Conservation (phyloP, 768 basidiomycete genomes). For the Crepidotus variabilis region DNA sequence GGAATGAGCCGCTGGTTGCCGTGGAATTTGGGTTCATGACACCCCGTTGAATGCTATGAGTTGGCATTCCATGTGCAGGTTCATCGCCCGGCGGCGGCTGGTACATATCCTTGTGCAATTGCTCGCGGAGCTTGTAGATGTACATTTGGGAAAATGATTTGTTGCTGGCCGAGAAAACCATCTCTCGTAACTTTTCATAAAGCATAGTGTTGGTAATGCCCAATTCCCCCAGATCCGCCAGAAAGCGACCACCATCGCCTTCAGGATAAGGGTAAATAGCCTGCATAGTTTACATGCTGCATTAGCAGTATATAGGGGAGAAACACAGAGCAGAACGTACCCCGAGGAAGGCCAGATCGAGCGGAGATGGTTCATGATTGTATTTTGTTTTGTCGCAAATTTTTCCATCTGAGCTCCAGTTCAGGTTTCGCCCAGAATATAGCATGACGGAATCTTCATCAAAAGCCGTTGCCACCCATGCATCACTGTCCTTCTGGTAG, state of each 20-base stretch:
- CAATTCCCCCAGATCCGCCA: background rate
- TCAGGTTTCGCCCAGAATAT: background rate
- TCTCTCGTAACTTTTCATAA: background rate
- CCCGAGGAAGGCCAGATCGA: slow-evolving; percentile 6
- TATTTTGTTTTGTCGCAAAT: background rate
- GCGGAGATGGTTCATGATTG: slow-evolving; percentile 1
- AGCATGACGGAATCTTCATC: slow-evolving; percentile 8
- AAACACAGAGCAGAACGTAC: background rate
- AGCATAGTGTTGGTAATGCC: background rate
- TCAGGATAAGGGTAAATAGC: slow-evolving; percentile 1
- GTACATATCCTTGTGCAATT: too few species aligned
- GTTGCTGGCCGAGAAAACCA: too few species aligned
- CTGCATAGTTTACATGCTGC: background rate
- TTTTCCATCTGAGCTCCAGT: background rate
- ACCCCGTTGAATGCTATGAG: too few species aligned
- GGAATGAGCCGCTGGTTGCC: slow-evolving; percentile 6
- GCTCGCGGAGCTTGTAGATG: too few species aligned
- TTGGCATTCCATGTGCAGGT: too few species aligned
- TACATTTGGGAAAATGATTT: too few species aligned
- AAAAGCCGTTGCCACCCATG: slow-evolving; percentile 1
- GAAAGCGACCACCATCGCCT: slow-evolving; percentile 1
- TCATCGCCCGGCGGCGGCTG: too few species aligned
- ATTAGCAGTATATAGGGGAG: background rate
- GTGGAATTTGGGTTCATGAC: background rate
- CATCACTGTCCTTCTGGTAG: background rate